These are phyloP conservation scores for Lactarius vividus DNA, from an alignment of 768 basidiomycete genomes.

Conservation along the genomic window DNA sequence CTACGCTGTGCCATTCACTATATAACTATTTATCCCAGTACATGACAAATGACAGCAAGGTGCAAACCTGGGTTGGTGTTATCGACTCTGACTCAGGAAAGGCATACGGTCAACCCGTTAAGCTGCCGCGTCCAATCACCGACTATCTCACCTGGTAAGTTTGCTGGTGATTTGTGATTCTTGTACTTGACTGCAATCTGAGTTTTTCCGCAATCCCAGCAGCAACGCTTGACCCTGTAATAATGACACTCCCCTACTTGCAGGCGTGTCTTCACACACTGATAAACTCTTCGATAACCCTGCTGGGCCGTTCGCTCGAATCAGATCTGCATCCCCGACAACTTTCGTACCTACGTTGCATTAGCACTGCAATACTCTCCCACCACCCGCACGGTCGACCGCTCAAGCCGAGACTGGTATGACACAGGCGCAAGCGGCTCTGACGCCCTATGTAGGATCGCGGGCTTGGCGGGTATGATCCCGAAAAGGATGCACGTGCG, in stretches of 20 bases:
- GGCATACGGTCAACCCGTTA: background rate
- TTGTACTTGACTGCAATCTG: background rate
- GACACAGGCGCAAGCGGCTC: constrained; percentile 89
- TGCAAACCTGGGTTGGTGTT: background rate
- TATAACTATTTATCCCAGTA: background rate
- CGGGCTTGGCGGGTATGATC: constrained; percentile 86
- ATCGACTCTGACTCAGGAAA: background rate
- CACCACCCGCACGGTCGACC: constrained; percentile 93
- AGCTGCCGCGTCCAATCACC: background rate
- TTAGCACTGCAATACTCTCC: constrained; percentile 88
- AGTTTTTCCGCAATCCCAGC: constrained; percentile 68
- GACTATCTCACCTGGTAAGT: background rate
- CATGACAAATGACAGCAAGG: background rate
- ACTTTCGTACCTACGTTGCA: constrained; percentile 79
- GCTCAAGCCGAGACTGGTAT: constrained; percentile 90
- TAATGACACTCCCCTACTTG: constrained; percentile 75
- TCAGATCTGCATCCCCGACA: constrained; percentile 88
- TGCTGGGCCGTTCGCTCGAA: constrained; percentile 94
- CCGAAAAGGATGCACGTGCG: constrained; percentile 92
- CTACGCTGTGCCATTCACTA: background rate
- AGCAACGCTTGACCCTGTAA: constrained; percentile 64
- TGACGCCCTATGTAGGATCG: constrained; percentile 91
- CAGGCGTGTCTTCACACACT: constrained; percentile 63
- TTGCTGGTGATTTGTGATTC: background rate
- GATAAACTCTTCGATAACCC: constrained; percentile 66